phyloP scores from a whole-genome alignment of 768 basidiomycete genomes.

The Phanerochaete carnosa region DNA sequence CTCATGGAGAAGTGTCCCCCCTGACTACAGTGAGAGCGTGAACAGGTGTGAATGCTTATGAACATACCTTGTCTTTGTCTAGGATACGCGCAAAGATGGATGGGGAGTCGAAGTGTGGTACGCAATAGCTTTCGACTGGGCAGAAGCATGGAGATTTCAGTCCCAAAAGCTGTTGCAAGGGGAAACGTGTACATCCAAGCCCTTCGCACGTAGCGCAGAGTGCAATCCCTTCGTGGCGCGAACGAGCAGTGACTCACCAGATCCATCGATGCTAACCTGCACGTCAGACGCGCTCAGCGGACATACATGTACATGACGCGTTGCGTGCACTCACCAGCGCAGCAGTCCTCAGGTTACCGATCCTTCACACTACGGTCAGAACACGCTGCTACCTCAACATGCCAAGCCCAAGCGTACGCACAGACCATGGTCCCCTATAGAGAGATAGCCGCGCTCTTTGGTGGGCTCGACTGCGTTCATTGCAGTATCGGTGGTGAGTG shows the following conservation, averaged over 20 bases:
- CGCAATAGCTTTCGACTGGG: conserved; percentile 86
- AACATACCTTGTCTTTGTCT: conserved; percentile 68
- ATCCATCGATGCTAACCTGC: conserved; percentile 76
- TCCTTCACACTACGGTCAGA: conserved; percentile 37
- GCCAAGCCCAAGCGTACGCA: conserved; percentile 34
- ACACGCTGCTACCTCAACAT: conserved; percentile 6
- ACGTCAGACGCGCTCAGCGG: conserved; percentile 1
- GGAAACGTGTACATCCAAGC: no score
- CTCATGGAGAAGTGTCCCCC: conserved; percentile 91
- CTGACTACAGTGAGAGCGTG: conserved; percentile 24
- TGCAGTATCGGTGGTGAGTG: not conserved
- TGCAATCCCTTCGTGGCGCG: not conserved
- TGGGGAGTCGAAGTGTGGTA: conserved; percentile 92
- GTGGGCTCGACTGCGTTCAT: conserved; percentile 57
- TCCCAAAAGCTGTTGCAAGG: not conserved
- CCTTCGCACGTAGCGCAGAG: not conserved
- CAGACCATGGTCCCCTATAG: conserved; percentile 81
- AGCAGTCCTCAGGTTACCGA: conserved; percentile 82
- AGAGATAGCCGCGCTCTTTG: conserved; percentile 61
- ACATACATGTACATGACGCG: not conserved
- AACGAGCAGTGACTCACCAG: conserved; percentile 42
- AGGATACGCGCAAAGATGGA: conserved; percentile 88
- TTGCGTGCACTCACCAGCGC: conserved; percentile 48
- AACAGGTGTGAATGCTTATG: not conserved
- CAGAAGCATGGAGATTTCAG: not conserved